Base-by-base conservation (phyloP, 805 yeast genomes). In the Schwanniomyces polymorphus region DNA sequence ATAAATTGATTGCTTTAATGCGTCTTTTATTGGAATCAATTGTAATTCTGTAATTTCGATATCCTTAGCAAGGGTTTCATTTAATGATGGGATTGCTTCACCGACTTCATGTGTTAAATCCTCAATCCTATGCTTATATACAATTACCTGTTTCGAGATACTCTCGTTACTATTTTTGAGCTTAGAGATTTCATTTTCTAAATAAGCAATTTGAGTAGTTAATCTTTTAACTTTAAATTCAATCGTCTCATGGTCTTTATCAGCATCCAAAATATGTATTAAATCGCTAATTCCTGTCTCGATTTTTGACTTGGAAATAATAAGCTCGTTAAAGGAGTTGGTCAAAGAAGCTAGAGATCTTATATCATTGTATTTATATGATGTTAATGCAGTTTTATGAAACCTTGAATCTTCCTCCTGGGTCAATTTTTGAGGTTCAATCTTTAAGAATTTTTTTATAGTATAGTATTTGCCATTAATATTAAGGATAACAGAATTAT, bases 281-380 rank as follows among this genome's bases (percentile, higher is more conserved):
- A 37, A 27, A 10, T 54, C 53, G 14, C 50, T 27, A 14, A 70
- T 63, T 17, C 61, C 65, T 3, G 27, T 38, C 1, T 60, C 42
- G 1, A 65, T 45, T 17, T 45, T 52, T n/a, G 27, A 31, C 46
- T 70, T 71, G 29, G 68, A 49, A 2, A 33, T 12, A 5, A 44
- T 28, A 34, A 72, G 59, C 43, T 73, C 78, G 25, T 58, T 59
- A 2, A 63, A 45, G 1, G 72, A 60, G 18, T 52, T 51, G 12
- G 53, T 44, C n/a, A 67, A 47, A 37, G 58, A 62, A 39, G 53
- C 55, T 8, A 67, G 42, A 1, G 66, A 53, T 38, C 74, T 44
- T n/a, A 68, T 58, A 7, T 57, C 41, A 44, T 68, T 72, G 46
- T 65, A 65, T 4, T 59, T 49, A 46, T 69, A 69, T 4, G 70